phyloP scores from a whole-genome alignment of 73 alveolate genomes.

The Paramecium sonneborni region DNA sequence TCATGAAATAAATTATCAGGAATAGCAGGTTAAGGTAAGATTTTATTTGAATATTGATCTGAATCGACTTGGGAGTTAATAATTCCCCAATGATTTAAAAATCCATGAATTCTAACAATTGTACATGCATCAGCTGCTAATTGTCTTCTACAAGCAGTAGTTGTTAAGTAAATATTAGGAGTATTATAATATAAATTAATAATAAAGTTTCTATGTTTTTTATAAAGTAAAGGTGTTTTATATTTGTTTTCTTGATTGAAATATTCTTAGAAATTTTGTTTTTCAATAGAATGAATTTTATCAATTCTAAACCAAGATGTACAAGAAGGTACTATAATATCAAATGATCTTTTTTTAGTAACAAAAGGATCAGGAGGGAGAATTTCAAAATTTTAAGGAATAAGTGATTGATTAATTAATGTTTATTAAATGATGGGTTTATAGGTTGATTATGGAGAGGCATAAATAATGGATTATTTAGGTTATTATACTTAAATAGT shows the following conservation, averaged over 20 bases:
- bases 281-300: conserved; percentile 92
- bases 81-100: conserved; percentile 96
- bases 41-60: conserved; percentile 84
- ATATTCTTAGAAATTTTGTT: conserved; percentile 92
- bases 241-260: conserved; percentile 92
- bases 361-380: not conserved
- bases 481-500: not conserved
- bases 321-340: conserved; percentile 74
- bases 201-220: conserved; percentile 95
- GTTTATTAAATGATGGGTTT: not conserved
- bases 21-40: conserved; percentile 49
- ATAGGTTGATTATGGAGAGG: not conserved
- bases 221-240: conserved; percentile 94
- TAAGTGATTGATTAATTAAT: not conserved
- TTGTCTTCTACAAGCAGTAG: conserved; percentile 96
- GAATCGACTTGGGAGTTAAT: conserved; percentile 96
- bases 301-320: conserved; percentile 94
- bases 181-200: conserved; percentile 90
- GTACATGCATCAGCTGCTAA: conserved; percentile 98
- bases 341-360: not conserved
- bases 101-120: conserved; percentile 92
- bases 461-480: not conserved
- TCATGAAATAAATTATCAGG: not conserved
- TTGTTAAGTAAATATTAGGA: conserved; percentile 91
- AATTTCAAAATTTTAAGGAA: not conserved